A percentile compares a stretch with the other conserved stretches of the same genome.
Evolutionary conservation across 495 filamentous ascomycete genomes (phyloP).

Genomic region (Amphirosellinia nigrospora): DNA sequence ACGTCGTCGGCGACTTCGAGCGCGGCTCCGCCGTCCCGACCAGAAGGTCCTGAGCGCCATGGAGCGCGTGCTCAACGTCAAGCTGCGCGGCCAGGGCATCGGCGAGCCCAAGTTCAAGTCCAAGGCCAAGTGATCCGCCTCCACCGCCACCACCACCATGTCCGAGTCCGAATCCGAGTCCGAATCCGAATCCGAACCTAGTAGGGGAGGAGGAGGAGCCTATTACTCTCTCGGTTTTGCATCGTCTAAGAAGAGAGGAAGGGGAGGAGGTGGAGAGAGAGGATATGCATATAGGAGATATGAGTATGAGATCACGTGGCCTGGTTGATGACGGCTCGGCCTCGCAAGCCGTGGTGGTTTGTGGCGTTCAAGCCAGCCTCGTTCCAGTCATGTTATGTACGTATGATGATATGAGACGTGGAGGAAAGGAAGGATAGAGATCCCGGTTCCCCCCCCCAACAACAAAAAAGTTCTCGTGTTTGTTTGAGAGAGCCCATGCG

Average conservation of each 20-base stretch:
- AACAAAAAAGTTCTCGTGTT: conserved; percentile 9
- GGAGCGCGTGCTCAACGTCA: conserved; percentile 85
- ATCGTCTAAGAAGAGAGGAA: no score
- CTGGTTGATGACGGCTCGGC: not conserved
- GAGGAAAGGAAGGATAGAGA: conserved; percentile 22
- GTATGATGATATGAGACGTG: conserved; percentile 13
- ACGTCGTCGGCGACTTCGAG: conserved; percentile 85
- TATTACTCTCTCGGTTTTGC: no score
- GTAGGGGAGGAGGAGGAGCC: no score
- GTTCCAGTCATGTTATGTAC: conserved; percentile 21
- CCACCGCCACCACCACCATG: no score
- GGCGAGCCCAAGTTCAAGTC: conserved; percentile 76
- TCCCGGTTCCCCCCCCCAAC: no score
- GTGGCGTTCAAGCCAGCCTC: not conserved
- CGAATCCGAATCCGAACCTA: no score
- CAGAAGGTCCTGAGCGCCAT: conserved; percentile 81
- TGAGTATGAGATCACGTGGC: not conserved
- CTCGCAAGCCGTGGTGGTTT: not conserved
- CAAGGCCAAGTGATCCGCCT: conserved; percentile 56
- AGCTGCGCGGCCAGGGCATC: conserved; percentile 79
- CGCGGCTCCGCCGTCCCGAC: conserved; percentile 76
- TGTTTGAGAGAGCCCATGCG: not conserved
- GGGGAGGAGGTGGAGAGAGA: not conserved
- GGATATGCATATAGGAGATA: not conserved
- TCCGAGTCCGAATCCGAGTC: no score